These are phyloP conservation scores for Nectriaceae sp. DNA, from an alignment of 2,329 filamentous ascomycete species.

Conservation along the genomic window DNA sequence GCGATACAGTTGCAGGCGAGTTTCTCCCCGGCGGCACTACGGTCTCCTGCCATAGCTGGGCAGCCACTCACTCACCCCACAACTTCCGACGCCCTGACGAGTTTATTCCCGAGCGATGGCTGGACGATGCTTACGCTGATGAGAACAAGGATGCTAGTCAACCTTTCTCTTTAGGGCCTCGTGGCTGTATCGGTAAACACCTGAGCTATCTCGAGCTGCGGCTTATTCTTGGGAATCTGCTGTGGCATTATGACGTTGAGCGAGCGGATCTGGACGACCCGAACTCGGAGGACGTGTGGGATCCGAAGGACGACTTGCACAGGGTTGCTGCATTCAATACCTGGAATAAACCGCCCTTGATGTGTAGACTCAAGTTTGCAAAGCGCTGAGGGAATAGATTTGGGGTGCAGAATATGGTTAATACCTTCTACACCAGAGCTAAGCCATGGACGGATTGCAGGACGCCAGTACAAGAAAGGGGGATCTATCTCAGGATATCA, in stretches of 20 bases:
- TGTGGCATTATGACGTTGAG: conserved; percentile 52
- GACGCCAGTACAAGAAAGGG: no score
- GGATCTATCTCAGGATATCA: no score
- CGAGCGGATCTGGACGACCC: conserved; percentile 16
- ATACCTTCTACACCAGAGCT: no score
- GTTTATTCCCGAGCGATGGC: conserved; percentile 51
- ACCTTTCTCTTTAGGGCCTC: conserved; percentile 49
- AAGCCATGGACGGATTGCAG: no score
- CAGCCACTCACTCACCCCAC: conserved; percentile 41
- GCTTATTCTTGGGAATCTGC: conserved; percentile 46
- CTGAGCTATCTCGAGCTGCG: conserved; percentile 54
- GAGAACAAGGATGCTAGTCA: conserved; percentile 47
- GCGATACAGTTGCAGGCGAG: conserved; percentile 29
- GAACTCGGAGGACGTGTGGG: conserved; percentile 26
- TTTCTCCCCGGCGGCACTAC: conserved; percentile 25
- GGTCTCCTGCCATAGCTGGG: conserved; percentile 30
- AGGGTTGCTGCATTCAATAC: conserved; percentile 25
- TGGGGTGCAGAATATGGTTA: no score
- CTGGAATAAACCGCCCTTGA: conserved; percentile 30
- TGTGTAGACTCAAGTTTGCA: conserved; percentile 17
- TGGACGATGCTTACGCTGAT: conserved; percentile 39
- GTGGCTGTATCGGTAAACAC: conserved; percentile 53
- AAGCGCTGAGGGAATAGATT: conserved; percentile 1
- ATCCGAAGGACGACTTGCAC: conserved; percentile 24
- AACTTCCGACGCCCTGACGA: conserved; percentile 47